These are phyloP conservation scores for Bertia moriformis DNA, from an alignment of 2,329 filamentous ascomycete genomes.

Conservation along the genomic window DNA sequence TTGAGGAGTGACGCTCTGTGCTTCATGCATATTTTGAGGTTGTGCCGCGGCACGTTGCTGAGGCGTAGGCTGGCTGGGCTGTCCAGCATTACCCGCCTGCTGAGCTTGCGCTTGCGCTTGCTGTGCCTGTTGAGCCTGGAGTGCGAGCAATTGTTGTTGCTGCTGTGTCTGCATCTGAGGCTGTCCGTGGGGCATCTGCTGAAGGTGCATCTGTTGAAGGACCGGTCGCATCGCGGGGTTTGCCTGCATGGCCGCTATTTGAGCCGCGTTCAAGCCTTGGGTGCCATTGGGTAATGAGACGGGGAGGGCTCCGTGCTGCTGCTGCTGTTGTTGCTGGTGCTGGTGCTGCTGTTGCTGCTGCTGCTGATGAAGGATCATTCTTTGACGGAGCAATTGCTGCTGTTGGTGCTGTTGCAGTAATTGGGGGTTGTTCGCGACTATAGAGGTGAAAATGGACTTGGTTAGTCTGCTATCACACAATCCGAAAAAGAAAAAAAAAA, in stretches of 20 bases:
- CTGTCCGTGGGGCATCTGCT: constrained; percentile 13
- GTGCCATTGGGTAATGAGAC: constrained; percentile 23
- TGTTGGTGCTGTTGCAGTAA: constrained; percentile 25
- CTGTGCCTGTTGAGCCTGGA: constrained; percentile 4
- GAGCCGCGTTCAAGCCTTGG: constrained; percentile 17
- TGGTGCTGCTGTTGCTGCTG: background rate
- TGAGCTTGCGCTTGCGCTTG: constrained; percentile 17
- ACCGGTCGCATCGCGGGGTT: constrained; percentile 3
- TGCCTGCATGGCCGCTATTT: constrained; percentile 13
- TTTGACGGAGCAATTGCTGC: constrained; percentile 16
- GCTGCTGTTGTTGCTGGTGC: constrained; percentile 6
- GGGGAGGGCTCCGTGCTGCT: constrained; percentile 18
- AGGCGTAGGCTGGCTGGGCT: constrained; percentile 21
- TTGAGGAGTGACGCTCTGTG: constrained; percentile 17
- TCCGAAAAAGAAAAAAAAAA: no score
- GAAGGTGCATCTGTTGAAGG: constrained; percentile 11
- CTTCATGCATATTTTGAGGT: constrained; percentile 22
- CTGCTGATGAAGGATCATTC: constrained; percentile 12
- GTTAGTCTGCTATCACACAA: no score
- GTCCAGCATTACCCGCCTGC: constrained; percentile 12
- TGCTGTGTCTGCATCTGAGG: constrained; percentile 7
- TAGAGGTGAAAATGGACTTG: background rate
- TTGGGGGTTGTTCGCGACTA: constrained; percentile 24
- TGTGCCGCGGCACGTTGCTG: constrained; percentile 22
- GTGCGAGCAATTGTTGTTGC: no score